Evolutionary conservation across 2,329 filamentous ascomycete species (phyloP), one percentile per base, ranked within the genome.

Genomic region (Sporothrix curviconia): DNA sequence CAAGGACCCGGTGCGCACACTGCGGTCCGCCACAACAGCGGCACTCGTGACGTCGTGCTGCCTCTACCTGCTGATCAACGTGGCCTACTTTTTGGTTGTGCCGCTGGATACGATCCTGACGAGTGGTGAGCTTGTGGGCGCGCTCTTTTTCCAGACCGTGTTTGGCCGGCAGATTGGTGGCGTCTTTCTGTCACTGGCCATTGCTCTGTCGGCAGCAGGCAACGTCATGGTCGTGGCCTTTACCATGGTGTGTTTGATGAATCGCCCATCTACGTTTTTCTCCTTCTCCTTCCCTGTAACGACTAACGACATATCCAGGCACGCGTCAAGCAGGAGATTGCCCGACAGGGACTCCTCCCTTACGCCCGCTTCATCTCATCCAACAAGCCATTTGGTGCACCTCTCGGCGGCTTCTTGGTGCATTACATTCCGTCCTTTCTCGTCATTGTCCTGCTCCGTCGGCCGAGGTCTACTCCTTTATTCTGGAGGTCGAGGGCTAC

Each of bases 181-280:
- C 34, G 74, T 73, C 1, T 69, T 87, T 1, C 71, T 89, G 2
- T 82, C 85, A 0, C 68, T 87, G 8, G 80, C 82, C 0, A 83
- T 90, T 34, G 86, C 86, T 0, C 70, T 87, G 24, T 87, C 84
- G 1, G 85, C 84, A 0, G 80, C 77, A 2, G 87, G 86, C 0
- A 90, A 90, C 66, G 85, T 90, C 14, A 84, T 90, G 78, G 84
- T 87, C 0, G 84, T 87, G 2, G 83, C 83, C 0, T 90, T 89
- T 67, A 78, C 84, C 1, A 69, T 85, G 68, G 85, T 32, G 6
- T 5, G 28, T 32, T 32, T 11, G n/a, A n/a, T n/a, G n/a, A n/a
- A 5, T 32, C 28, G 6, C 28, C 6, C 28, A 11, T 11, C 6
- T 32, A 11, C 28, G 6, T 6, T n/a, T 32, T 11, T 5, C 28